Evolutionary conservation across 75 land plant species (phyloP), one percentile per base, ranked within the genome.

Genomic region (Pinus taeda): DNA sequence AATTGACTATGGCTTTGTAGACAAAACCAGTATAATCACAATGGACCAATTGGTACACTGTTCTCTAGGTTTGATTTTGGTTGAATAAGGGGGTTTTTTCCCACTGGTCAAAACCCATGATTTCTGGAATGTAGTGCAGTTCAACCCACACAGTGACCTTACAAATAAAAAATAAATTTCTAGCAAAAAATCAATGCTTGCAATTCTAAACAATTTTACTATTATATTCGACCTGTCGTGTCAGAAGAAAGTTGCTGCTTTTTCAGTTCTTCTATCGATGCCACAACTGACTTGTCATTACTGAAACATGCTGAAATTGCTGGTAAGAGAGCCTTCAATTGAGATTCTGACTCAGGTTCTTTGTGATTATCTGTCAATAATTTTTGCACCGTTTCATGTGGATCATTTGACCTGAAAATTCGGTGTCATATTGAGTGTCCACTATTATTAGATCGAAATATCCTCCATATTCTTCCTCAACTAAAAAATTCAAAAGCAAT

Each of bases 391-490:
- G 77, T 88, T 80, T 86, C 83, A 70, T 90, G 77, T 66, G 95
- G 88, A 86, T 94, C 88, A 74, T 85, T 84, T 70, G 93, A 87
- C 61, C 98, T 95, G 84, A 22, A 75, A n/a, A 20, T 6, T 26
- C 3, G 30, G 39, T 69, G 24, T 39, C 12, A 42, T 20, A 67
- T 45, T 8, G 53, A 45, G 67, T 45, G 29, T 4, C 26, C 77
- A 45, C 30, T 30, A 20, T 6, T 8, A 24, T 76, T 17, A 20
- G 29, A 8, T 24, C 9, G 3, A 62, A 24, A 26, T 62, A 24
- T 24, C 29, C 12, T 26, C 13, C 65, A 62, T 62, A 24, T 22
- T 24, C 30, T 21, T 5, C 63, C 63, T 21, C 11, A 37, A 36
- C 7, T 57, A 61, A 29, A 29, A 49, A 57, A 60, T 64, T 30